These are phyloP conservation scores for Zymoseptoria passerinii DNA, from an alignment of 2,329 filamentous ascomycete genomes.

Conservation along the genomic window DNA sequence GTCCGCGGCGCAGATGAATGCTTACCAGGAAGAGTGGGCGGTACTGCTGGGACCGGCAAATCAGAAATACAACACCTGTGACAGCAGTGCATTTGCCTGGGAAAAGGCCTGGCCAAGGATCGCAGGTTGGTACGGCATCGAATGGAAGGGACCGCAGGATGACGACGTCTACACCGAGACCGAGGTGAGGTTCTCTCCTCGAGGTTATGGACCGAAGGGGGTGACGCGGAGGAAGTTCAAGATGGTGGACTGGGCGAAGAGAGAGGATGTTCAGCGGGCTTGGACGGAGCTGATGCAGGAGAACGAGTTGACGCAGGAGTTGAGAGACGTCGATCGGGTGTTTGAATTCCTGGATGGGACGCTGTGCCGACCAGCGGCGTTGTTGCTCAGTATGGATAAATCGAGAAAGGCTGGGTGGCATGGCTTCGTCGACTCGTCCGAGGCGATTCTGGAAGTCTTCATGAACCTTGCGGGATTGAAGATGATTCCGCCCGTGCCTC, in stretches of 20 bases:
- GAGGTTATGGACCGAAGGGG: constrained; percentile 23
- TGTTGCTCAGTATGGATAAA: constrained; percentile 36
- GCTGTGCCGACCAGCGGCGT: constrained; percentile 27
- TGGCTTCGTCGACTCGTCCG: constrained; percentile 40
- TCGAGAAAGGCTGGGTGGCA: constrained; percentile 40
- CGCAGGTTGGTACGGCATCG: constrained; percentile 38
- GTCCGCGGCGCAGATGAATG: constrained; percentile 40
- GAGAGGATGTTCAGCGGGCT: constrained; percentile 36
- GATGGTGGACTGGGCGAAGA: constrained; percentile 38
- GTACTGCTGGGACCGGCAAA: constrained; percentile 36
- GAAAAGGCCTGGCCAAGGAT: constrained; percentile 43
- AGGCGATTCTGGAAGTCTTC: constrained; percentile 37
- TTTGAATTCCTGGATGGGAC: constrained; percentile 42
- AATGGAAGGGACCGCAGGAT: constrained; percentile 21
- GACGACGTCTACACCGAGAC: constrained; percentile 19
- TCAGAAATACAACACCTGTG: constrained; percentile 44
- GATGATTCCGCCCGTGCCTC: constrained; percentile 35
- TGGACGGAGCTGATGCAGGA: constrained; percentile 39
- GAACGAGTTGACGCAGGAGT: constrained; percentile 31
- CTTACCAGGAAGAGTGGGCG: constrained; percentile 44
- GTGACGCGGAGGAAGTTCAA: constrained; percentile 22
- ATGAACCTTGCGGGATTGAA: constrained; percentile 36
- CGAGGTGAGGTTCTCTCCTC: constrained; percentile 20
- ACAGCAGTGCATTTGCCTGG: constrained; percentile 42
- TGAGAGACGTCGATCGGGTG: constrained; percentile 38